Evolutionary conservation across 306 rosid species (phyloP).

Genomic region (Castanea mollissima): DNA sequence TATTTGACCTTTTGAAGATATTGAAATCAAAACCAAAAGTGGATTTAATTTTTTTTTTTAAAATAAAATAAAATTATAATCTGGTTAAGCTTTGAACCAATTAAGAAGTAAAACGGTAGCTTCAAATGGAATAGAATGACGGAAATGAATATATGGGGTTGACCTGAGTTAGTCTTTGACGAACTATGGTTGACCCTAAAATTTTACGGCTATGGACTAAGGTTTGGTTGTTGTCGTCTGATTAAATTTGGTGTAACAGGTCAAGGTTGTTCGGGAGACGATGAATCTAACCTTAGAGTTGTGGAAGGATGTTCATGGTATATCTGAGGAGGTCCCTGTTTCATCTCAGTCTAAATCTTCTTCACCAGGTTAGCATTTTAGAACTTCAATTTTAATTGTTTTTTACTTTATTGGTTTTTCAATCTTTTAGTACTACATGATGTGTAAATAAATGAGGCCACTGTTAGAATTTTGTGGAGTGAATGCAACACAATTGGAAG

Average conservation of each 20-base stretch:
- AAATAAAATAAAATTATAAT: no score
- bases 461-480: not conserved
- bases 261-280: constrained; percentile 85
- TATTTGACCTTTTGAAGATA: not conserved
- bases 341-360: constrained; percentile 47
- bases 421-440: not conserved
- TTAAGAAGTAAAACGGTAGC: no score
- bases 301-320: constrained; percentile 67
- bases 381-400: not conserved
- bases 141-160: no score
- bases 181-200: no score
- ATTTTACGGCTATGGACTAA: no score
- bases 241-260: constrained; percentile 42
- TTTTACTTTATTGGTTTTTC: not conserved
- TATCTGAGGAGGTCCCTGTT: constrained; percentile 36
- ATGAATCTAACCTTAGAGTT: constrained; percentile 76
- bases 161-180: no score
- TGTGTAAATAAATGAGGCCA: not conserved
- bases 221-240: not conserved
- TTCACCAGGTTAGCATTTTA: constrained; percentile 45
- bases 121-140: no score
- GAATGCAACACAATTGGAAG: not conserved
- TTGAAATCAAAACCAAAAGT: constrained; percentile 3
- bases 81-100: no score
- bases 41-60: not conserved